phyloP scores from a whole-genome alignment of 495 filamentous ascomycete species.

The Xylaria cubensis region DNA sequence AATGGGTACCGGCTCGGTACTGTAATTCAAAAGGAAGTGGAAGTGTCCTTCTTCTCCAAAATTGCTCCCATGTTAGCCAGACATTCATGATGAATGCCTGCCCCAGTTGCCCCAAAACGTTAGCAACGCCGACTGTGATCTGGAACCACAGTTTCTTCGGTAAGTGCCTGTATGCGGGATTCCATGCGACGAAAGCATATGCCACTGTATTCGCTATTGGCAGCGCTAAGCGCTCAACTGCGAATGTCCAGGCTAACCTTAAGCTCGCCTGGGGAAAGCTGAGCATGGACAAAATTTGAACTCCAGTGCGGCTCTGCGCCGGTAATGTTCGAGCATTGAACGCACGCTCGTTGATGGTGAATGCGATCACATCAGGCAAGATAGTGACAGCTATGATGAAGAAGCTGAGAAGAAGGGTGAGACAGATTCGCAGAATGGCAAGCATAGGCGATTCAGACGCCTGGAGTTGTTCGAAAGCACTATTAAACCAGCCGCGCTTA shows the following conservation, averaged over 20 bases:
- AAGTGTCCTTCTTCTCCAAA: slow-evolving; percentile 14
- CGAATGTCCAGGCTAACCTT: slow-evolving; percentile 21
- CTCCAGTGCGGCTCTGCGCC: slow-evolving; percentile 15
- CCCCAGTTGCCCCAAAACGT: slow-evolving; percentile 20
- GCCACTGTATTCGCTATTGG: slow-evolving; percentile 22
- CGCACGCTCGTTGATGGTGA: slow-evolving; percentile 17
- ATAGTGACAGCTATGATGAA: slow-evolving; percentile 20
- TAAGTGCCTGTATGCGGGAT: slow-evolving; percentile 16
- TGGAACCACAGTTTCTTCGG: slow-evolving; percentile 22
- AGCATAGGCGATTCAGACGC: neutral
- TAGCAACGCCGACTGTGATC: slow-evolving; percentile 19
- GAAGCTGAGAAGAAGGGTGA: slow-evolving; percentile 19
- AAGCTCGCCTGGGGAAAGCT: slow-evolving; percentile 11
- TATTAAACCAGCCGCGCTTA: slow-evolving; percentile 15
- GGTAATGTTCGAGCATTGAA: slow-evolving; percentile 24
- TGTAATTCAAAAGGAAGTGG: slow-evolving; percentile 16
- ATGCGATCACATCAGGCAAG: slow-evolving; percentile 20
- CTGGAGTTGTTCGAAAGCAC: neutral
- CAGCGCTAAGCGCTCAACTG: slow-evolving; percentile 20
- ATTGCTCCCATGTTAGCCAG: slow-evolving; percentile 18
- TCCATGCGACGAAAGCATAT: slow-evolving; percentile 25
- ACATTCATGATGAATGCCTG: slow-evolving; percentile 24
- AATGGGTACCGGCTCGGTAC: slow-evolving; percentile 4
- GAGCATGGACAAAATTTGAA: slow-evolving; percentile 17
- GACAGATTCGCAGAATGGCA: slow-evolving; percentile 2